Percentiles rank a stretch among this genome's conserved stretches.
phyloP scores from a whole-genome alignment of 2,329 filamentous ascomycete species.

The Aureobasidium subglaciale region DNA sequence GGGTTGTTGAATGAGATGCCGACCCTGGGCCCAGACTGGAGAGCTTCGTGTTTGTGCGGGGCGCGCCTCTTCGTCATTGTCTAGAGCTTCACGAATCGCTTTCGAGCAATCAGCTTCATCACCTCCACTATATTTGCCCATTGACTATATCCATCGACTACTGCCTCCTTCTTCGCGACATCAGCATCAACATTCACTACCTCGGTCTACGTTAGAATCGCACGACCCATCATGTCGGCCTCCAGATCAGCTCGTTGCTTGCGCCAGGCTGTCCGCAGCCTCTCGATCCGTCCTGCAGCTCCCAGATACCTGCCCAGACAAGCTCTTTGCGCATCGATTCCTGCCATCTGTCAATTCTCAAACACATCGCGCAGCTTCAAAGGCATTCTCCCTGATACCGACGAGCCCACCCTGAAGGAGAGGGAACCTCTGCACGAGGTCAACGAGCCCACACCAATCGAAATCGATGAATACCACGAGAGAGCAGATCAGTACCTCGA shows the following conservation, averaged over 20 bases:
- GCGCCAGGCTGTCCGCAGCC: constrained; percentile 20
- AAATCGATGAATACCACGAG: constrained; percentile 66
- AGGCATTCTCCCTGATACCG: constrained; percentile 37
- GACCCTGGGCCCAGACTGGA: background rate
- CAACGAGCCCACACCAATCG: constrained; percentile 56
- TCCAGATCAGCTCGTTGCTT: constrained; percentile 21
- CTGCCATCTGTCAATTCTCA: constrained; percentile 13
- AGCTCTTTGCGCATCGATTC: constrained; percentile 10
- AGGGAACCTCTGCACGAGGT: constrained; percentile 31
- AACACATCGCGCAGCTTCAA: constrained; percentile 13
- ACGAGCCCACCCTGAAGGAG: constrained; percentile 35
- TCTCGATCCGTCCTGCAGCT: constrained; percentile 15
- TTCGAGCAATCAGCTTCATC: constrained; percentile 4
- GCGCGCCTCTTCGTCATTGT: background rate
- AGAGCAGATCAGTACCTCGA: constrained; percentile 70
- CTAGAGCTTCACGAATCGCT: background rate
- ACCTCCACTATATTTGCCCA: background rate
- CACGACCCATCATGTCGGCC: constrained; percentile 20
- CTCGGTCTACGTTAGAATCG: background rate
- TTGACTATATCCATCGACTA: background rate
- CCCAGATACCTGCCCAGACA: constrained; percentile 4
- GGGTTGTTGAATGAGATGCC: too few relatives aligned
- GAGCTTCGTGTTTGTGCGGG: background rate
- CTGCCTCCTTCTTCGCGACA: too few relatives aligned
- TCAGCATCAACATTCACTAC: background rate